Base-by-base conservation (phyloP, 192 early-diverging fungal species). In the Coemansia sp. region DNA sequence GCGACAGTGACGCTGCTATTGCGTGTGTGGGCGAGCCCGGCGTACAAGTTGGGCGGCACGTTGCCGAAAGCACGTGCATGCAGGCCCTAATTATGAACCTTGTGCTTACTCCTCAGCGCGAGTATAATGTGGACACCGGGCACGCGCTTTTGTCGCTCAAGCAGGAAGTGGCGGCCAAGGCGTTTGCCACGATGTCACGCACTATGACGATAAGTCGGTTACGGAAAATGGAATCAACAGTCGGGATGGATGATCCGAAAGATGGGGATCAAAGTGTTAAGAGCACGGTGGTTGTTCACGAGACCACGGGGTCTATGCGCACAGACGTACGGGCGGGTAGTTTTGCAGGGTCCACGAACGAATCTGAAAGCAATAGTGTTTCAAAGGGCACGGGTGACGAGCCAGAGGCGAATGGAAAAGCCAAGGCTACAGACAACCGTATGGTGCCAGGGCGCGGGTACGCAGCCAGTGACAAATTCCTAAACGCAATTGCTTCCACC, bases 401-500 rank as follows among this genome's bases (percentile, higher is more conserved):
- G 19, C 25, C 52, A 55, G 26, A 50, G 19, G 35, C 23, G n/a
- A 50, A 58, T 27, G 39, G 19, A 10, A 56, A 59, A 11, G 39
- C 38, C 14, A 31, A 8, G 25, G 29, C 7, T 11, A 37, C 25
- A 17, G 49, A 47, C 4, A 38, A 62, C n/a, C 57, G 76, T 10
- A 65, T 38, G n/a, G 79, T 76, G 23, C 79, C 79, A 16, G 79
- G 79, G 1, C 79, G 79, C 11, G 79, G 79, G 10, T 71, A 63
- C 25, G 41, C 66, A 1, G 54, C 56, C 4, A 51, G 63, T 51
- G 67, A 71, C n/a, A 67, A 67, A 43, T 72, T 82, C 43, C 14
- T 72, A 45, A 25, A 19, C 10, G 43, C 55, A 11, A 62, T 82
- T 17, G 52, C 11, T 10, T 23, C 64, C 6, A 67, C 61, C 7